Evolutionary conservation across 2,329 filamentous ascomycete genomes (phyloP).

Genomic region (Fusarium multiceps): DNA sequence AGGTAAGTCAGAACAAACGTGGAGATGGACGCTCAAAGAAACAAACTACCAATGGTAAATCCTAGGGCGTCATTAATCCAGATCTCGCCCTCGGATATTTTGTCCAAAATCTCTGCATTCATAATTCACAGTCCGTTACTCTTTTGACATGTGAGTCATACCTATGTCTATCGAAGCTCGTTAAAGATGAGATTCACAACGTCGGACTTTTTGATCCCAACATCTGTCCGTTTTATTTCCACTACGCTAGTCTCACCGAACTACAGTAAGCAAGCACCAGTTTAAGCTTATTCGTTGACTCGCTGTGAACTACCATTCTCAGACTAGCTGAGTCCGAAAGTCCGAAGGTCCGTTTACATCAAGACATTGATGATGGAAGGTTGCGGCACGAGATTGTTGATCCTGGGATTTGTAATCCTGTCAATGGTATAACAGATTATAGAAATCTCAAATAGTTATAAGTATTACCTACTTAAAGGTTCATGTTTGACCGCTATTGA

Average conservation of each 20-base stretch:
- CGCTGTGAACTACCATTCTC: not conserved
- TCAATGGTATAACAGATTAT: too few species aligned
- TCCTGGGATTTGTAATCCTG: not conserved
- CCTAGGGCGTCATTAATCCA: too few species aligned
- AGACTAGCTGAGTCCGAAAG: conserved; percentile 8
- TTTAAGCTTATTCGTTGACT: conserved; percentile 16
- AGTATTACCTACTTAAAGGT: too few species aligned
- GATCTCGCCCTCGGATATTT: too few species aligned
- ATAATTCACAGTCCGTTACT: too few species aligned
- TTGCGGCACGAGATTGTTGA: rapidly evolving
- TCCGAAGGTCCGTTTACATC: not conserved
- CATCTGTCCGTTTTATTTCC: not conserved
- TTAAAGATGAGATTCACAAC: rapidly evolving
- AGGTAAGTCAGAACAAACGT: too few species aligned
- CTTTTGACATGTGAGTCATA: too few species aligned
- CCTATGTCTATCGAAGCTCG: rapidly evolving
- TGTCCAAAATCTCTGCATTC: too few species aligned
- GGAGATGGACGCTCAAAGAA: too few species aligned
- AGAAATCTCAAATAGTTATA: not conserved
- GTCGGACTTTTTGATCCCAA: not conserved
- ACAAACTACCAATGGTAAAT: too few species aligned
- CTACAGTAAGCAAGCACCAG: rapidly evolving
- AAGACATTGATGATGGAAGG: too few species aligned
- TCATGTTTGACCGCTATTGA: not conserved
- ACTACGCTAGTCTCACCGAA: not conserved